phyloP scores from a whole-genome alignment of 176 grass and related monocot species.

The Oryza meridionalis region DNA sequence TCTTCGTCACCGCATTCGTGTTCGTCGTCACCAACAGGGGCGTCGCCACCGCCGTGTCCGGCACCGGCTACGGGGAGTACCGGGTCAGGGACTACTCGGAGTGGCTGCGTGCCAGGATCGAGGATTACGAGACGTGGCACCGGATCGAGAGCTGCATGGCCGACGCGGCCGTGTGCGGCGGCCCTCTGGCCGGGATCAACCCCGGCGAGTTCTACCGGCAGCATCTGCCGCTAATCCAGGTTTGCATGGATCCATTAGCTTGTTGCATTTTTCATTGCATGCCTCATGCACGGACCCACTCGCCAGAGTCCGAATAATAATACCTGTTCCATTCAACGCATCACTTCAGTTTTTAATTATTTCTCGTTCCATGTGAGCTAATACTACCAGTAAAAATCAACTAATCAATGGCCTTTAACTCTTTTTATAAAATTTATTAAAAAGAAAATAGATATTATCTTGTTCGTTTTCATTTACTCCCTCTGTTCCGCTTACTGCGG shows the following conservation, averaged over 20 bases:
- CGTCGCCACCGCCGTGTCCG: slow-evolving; percentile 43
- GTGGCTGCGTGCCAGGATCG: slow-evolving; percentile 60
- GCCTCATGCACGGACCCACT: slow-evolving; percentile 13
- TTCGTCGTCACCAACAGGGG: slow-evolving; percentile 65
- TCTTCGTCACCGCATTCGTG: slow-evolving; percentile 55
- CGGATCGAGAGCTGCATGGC: slow-evolving; percentile 67
- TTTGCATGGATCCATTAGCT: slow-evolving; percentile 9
- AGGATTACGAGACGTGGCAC: slow-evolving; percentile 56
- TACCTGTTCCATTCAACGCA: too few relatives aligned
- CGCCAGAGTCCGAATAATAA: background rate
- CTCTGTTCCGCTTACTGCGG: too few relatives aligned
- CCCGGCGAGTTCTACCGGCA: slow-evolving; percentile 59
- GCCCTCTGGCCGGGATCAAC: slow-evolving; percentile 21
- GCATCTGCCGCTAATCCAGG: slow-evolving; percentile 69
- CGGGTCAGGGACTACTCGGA: slow-evolving; percentile 71
- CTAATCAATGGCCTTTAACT: background rate
- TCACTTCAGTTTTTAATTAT: too few relatives aligned
- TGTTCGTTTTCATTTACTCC: background rate
- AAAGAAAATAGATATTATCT: too few relatives aligned
- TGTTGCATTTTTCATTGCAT: slow-evolving; percentile 9
- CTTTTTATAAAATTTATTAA: too few relatives aligned
- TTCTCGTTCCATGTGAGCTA: too few relatives aligned
- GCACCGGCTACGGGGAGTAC: slow-evolving; percentile 58
- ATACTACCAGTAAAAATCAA: too few relatives aligned
- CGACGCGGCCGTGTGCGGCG: slow-evolving; percentile 54